Evolutionary conservation across 1,284 basidiomycete genomes (phyloP), one percentile per base, ranked within the genome.

Genomic region (Termitomyces sp.): DNA sequence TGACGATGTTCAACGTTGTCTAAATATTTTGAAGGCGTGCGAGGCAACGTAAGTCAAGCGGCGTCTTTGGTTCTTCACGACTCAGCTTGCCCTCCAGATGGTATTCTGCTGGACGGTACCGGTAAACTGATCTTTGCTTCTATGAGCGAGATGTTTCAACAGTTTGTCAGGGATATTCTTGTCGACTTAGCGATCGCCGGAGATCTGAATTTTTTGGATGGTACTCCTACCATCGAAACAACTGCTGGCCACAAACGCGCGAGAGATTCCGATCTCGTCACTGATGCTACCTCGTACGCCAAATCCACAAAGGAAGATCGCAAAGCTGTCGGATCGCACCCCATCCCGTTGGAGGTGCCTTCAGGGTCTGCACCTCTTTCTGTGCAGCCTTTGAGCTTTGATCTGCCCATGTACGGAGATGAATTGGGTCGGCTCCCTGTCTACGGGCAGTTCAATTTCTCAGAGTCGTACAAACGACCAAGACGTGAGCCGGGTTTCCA

Each of bases 1-100:
- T 61, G 68, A 73, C 52, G 82, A 84, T 64, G 78, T 86, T 12
- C 73, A 77, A 52, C 75, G 76, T 55, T 83, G 82, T 59, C 69
- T 83, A 57, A 69, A 77, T 10, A 73, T 78, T 3, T 66, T 84
- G 38, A 74, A 75, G 52, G 68, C 69, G 30, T 73, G 74, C 52
- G 82, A 84, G 62, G 61, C 67, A 56, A 70, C 73, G 70, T 71
- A 21, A 54, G 67, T 54, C 1, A 13, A 9, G 44, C n/a, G 21
- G 9, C 36, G 17, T 26, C 33, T 12, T 38, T 2, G n/a, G 6
- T 5, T 31, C 21, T 3, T 8, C 36, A 3, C 1, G 19, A 2
- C 42, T 17, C 30, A 42, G 33, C 24, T 44, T 24, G 40, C 10
- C 7, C 24, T 39, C 5, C 58, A 73, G 71, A 53, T 78, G 75